Percentiles rank a stretch among this genome's conserved stretches.
Conservation (phyloP, 2,329 filamentous ascomycete species). For the Trichoderma sp. region DNA sequence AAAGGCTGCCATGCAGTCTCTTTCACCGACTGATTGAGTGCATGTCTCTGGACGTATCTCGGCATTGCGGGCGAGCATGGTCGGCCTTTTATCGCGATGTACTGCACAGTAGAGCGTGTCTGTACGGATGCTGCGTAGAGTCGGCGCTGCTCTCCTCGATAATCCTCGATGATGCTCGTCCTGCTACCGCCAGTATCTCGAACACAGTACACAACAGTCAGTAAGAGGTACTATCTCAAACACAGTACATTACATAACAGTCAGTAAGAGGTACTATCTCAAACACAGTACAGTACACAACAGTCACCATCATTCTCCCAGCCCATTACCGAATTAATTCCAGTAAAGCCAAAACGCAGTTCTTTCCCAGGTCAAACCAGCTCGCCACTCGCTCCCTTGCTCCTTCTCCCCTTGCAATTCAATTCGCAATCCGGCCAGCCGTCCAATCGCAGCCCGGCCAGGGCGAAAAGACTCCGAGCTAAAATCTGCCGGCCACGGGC, state of each 20-base stretch:
- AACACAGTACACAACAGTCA: too few relatives aligned
- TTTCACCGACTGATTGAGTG: constrained; percentile 10
- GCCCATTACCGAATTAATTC: constrained; percentile 18
- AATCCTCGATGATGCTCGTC: too few relatives aligned
- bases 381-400: background rate
- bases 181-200: too few relatives aligned
- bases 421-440: background rate
- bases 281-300: too few relatives aligned
- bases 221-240: too few relatives aligned
- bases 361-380: background rate
- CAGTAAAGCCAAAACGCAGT: background rate
- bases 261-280: too few relatives aligned
- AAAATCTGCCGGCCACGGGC: constrained; percentile 18
- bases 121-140: too few relatives aligned
- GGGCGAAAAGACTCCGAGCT: constrained; percentile 3
- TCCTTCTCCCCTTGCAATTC: background rate
- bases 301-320: background rate
- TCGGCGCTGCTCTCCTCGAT: too few relatives aligned
- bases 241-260: too few relatives aligned
- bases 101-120: too few relatives aligned
- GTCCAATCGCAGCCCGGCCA: background rate
- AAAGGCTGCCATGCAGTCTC: background rate
- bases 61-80: too few relatives aligned
- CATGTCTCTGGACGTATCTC: background rate
- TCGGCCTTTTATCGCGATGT: too few relatives aligned